A percentile compares a stretch with the other conserved stretches of the same genome.
These are phyloP conservation scores for Solanum chacoense DNA, from an alignment of 305 asterid genomes.

Conservation along the genomic window DNA sequence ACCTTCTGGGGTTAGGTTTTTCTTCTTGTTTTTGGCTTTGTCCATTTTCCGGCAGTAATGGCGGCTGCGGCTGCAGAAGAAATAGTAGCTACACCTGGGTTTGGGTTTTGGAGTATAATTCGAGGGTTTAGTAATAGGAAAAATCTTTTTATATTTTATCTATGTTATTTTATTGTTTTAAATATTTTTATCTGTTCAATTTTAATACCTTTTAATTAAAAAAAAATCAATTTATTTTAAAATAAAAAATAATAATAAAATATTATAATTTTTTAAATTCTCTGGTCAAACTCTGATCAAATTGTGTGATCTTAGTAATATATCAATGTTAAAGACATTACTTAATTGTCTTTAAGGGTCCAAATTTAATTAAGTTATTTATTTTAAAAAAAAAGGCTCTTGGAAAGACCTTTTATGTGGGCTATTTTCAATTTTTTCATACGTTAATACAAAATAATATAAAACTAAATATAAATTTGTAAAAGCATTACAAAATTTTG, in stretches of 20 bases:
- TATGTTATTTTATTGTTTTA: too few species aligned
- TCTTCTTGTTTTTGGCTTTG: constrained; percentile 33
- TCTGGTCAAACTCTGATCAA: too few species aligned
- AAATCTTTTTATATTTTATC: too few species aligned
- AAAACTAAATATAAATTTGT: too few species aligned
- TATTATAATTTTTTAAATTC: too few species aligned
- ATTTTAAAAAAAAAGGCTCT: not conserved
- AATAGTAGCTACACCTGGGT: not conserved
- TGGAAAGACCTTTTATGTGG: not conserved
- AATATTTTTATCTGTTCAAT: too few species aligned
- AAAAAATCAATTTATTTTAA: too few species aligned
- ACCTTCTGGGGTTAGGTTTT: constrained; percentile 51
- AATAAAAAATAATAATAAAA: too few species aligned
- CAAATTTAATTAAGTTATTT: not conserved
- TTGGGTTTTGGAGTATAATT: not conserved
- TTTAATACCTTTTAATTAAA: too few species aligned
- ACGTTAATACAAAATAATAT: not conserved
- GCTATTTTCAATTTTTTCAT: not conserved
- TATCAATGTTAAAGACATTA: not conserved
- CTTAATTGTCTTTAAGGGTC: not conserved
- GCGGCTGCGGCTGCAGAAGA: not conserved
- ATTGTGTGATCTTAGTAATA: too few species aligned
- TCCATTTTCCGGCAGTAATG: not conserved
- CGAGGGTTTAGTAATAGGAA: not conserved
- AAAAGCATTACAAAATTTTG: not conserved